Evolutionary conservation across 1,139 yeast species (phyloP).

Genomic region (Nadsonia commutata): DNA sequence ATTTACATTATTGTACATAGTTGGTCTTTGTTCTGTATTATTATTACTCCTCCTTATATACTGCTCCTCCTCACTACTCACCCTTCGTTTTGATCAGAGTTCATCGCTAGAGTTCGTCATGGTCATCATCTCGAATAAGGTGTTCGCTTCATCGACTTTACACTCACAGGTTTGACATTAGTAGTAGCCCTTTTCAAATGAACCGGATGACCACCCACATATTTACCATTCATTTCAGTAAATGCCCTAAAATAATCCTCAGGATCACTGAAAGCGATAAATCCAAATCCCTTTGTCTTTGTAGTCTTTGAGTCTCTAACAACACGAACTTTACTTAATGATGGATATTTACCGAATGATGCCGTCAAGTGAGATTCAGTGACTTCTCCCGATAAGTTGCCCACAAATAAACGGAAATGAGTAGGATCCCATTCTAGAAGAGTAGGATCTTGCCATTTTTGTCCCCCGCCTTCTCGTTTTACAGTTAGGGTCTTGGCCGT

Average conservation of each 20-base stretch:
- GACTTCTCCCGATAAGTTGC: conserved; percentile 58
- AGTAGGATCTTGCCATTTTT: conserved; percentile 34
- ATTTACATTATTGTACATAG: neutral
- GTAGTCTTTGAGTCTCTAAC: conserved; percentile 26
- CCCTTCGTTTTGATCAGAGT: neutral
- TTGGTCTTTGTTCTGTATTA: neutral
- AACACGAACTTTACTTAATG: conserved; percentile 41
- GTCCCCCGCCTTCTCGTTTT: conserved; percentile 31
- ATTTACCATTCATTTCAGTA: conserved; percentile 63
- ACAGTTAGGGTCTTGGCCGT: conserved; percentile 19
- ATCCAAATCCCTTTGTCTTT: conserved; percentile 46
- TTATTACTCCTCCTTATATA: neutral
- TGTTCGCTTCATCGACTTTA: conserved; percentile 7
- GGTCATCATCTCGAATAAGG: conserved; percentile 8
- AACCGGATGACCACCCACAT: conserved; percentile 61
- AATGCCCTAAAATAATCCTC: conserved; percentile 54
- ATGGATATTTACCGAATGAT: conserved; percentile 38
- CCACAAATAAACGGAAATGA: conserved; percentile 63
- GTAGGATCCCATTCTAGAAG: conserved; percentile 46
- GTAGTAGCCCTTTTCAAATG: conserved; percentile 54
- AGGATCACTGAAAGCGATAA: conserved; percentile 47
- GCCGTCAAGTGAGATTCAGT: conserved; percentile 36
- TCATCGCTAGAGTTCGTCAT: neutral
- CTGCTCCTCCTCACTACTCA: neutral
- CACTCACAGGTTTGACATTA: conserved; percentile 24